Conservation (phyloP, 345 rosid genomes). For the Populus deltoides region DNA sequence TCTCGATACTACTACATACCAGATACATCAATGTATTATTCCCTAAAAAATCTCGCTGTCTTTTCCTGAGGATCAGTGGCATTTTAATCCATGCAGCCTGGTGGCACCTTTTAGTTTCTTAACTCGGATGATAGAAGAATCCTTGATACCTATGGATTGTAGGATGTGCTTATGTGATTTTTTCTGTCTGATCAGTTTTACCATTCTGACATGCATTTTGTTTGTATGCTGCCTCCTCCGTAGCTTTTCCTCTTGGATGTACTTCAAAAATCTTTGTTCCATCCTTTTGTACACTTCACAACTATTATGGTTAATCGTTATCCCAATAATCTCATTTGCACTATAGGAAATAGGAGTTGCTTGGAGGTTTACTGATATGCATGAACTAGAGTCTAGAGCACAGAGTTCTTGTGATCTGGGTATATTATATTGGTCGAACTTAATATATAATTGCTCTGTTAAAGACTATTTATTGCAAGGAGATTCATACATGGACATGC, state of each 20-base stretch:
- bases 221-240: background rate
- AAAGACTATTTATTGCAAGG: too few relatives aligned
- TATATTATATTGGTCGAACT: too few relatives aligned
- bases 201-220: background rate
- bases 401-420: too few relatives aligned
- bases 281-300: too few relatives aligned
- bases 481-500: too few relatives aligned
- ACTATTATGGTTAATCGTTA: too few relatives aligned
- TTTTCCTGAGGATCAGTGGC: constrained; percentile 1
- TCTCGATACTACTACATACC: too few relatives aligned
- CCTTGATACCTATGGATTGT: background rate
- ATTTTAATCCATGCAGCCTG: constrained; percentile 10
- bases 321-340: too few relatives aligned
- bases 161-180: constrained; percentile 8
- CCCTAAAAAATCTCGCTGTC: background rate
- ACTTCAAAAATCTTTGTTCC: background rate
- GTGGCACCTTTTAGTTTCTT: constrained; percentile 8
- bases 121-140: background rate
- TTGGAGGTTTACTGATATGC: too few relatives aligned
- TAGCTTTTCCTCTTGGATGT: background rate
- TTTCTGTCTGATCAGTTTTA: background rate
- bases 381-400: too few relatives aligned
- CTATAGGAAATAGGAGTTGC: too few relatives aligned
- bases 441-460: too few relatives aligned
- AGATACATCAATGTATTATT: background rate